These are phyloP conservation scores for Lentithecium fluviatile DNA, from an alignment of 495 filamentous ascomycete species.

Conservation along the genomic window DNA sequence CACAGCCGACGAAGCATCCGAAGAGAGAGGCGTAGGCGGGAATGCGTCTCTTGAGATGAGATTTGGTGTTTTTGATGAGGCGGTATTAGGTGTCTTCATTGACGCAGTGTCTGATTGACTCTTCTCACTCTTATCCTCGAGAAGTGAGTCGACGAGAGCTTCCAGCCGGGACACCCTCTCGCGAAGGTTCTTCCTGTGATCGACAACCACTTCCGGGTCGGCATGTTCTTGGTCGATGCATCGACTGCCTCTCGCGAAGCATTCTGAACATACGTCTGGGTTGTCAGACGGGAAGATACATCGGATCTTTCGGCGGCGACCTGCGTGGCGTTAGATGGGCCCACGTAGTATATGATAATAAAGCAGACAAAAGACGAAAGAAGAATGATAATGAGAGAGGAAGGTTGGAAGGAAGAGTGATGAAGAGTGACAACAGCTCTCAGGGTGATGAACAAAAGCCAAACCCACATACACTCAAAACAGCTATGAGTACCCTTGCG, in stretches of 20 bases:
- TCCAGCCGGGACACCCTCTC: slow-evolving; percentile 40
- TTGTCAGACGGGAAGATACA: slow-evolving; percentile 40
- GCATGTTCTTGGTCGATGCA: slow-evolving; percentile 42
- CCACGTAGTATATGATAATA: neutral
- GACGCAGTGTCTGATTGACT: neutral
- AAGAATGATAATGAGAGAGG: neutral
- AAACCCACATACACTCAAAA: slow-evolving; percentile 39
- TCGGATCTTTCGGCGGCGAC: slow-evolving; percentile 39
- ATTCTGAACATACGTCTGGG: slow-evolving; percentile 39
- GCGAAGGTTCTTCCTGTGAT: slow-evolving; percentile 42
- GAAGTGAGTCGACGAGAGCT: slow-evolving; percentile 37
- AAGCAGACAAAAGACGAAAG: neutral
- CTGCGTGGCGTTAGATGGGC: slow-evolving; percentile 16
- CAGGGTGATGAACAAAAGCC: neutral
- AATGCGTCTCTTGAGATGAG: slow-evolving; percentile 10
- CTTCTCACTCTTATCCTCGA: slow-evolving; percentile 33
- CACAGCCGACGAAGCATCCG: slow-evolving; percentile 23
- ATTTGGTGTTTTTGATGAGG: slow-evolving; percentile 26
- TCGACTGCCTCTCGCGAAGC: slow-evolving; percentile 39
- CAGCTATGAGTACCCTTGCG: slow-evolving; percentile 42
- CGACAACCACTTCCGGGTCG: slow-evolving; percentile 34
- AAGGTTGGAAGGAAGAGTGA: neutral
- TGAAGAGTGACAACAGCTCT: neutral
- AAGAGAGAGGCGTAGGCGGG: slow-evolving; percentile 33
- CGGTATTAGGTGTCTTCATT: slow-evolving; percentile 6